These are phyloP conservation scores for Citrullus colocynthis DNA, from an alignment of 306 rosid species.

Conservation along the genomic window DNA sequence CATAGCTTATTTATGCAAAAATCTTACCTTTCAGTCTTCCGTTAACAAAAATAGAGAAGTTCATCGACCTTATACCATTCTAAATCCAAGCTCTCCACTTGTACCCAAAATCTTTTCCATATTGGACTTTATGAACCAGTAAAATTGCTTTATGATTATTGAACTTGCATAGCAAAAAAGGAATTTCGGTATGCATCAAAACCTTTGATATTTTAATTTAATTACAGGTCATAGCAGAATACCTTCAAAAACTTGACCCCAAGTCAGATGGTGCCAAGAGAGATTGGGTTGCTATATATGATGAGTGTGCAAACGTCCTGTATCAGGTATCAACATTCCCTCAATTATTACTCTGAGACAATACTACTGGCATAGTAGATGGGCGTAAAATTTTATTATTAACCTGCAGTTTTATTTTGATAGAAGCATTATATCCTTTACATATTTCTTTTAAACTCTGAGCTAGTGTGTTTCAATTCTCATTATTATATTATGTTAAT, in stretches of 20 bases:
- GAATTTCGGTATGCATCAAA: neutral
- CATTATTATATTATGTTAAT: neutral
- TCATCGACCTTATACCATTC: neutral
- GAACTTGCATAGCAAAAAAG: neutral
- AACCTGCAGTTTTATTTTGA: neutral
- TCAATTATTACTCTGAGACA: neutral
- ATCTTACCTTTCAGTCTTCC: neutral
- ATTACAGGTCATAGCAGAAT: slow-evolving; percentile 88
- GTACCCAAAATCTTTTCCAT: neutral
- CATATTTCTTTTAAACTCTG: neutral
- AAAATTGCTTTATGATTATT: neutral
- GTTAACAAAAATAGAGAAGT: neutral
- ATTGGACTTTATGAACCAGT: too few relatives aligned
- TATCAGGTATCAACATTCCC: slow-evolving; percentile 53
- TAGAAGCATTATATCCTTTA: neutral
- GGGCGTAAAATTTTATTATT: neutral
- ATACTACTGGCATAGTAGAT: neutral
- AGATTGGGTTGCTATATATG: slow-evolving; percentile 99
- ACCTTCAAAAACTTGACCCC: slow-evolving; percentile 92
- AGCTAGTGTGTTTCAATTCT: neutral
- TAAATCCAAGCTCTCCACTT: neutral
- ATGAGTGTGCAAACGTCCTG: slow-evolving; percentile 90
- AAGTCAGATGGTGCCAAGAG: slow-evolving; percentile 99
- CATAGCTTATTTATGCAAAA: too few relatives aligned
- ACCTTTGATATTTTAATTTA: slow-evolving; percentile 6